These are phyloP conservation scores for Parmelia sp. DNA, from an alignment of 495 filamentous ascomycete species.

Conservation along the genomic window DNA sequence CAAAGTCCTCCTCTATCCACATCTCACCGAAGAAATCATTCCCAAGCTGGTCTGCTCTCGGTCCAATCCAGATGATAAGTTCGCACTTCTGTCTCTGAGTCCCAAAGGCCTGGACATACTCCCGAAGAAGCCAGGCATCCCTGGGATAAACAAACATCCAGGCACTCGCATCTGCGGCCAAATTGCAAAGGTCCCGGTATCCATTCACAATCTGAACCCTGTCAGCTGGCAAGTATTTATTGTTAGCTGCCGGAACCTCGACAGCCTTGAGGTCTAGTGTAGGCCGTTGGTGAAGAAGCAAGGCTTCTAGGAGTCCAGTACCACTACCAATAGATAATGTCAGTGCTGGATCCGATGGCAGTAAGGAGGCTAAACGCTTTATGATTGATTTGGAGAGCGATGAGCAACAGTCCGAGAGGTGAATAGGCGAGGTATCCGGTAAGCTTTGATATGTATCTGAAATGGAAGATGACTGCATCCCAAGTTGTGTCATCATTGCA, in stretches of 20 bases:
- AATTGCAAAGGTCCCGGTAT: constrained; percentile 36
- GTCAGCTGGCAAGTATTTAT: constrained; percentile 41
- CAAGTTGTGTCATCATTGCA: not conserved
- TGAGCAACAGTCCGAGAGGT: constrained; percentile 41
- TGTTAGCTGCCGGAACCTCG: constrained; percentile 28
- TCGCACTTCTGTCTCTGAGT: constrained; percentile 25
- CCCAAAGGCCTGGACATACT: constrained; percentile 37
- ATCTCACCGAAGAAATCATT: constrained; percentile 27
- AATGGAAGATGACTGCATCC: not conserved
- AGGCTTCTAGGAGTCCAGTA: constrained; percentile 46
- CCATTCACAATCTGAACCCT: constrained; percentile 39
- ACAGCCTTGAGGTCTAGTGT: constrained; percentile 31
- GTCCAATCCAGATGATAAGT: constrained; percentile 47
- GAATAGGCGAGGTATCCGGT: not conserved
- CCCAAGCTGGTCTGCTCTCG: constrained; percentile 43
- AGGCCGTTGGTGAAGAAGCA: constrained; percentile 32
- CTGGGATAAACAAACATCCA: constrained; percentile 55
- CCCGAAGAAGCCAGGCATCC: constrained; percentile 38
- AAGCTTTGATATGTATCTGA: not conserved
- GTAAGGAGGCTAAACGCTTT: constrained; percentile 30
- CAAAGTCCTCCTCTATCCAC: constrained; percentile 23
- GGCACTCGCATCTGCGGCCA: constrained; percentile 35
- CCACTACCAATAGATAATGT: constrained; percentile 51
- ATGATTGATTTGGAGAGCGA: constrained; percentile 42
- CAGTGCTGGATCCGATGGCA: constrained; percentile 38